Base-by-base conservation (phyloP, 164 flowering plant genomes). In the Macadamia integrifolia region DNA sequence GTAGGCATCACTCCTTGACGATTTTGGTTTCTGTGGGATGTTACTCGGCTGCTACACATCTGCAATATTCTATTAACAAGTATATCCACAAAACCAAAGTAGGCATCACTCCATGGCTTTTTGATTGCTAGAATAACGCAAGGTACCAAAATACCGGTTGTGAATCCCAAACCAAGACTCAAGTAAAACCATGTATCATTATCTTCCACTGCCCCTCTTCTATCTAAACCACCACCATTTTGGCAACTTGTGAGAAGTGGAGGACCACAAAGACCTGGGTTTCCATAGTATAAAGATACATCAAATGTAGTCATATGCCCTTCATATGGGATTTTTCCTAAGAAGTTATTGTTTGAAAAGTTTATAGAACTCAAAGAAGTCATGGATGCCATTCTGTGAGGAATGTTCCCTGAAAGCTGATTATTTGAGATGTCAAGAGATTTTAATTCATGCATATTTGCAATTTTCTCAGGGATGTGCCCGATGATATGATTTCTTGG, bases 371-470 rank as follows among this genome's bases (percentile, higher is more conserved):
- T 43, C 61, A 85, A 32, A 40, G 59, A 69, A 7, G 78, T 43
- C 46, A 87, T 14, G 40, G 76, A 60, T 0, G 79, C 50, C 68
- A 87, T 60, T 72, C 74, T 71, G 1, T 71, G 31, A 43, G 88
- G 91, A 31, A 83, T 83, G 14, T 23, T 62, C 9, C 88, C 88
- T 0, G 80, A 75, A 18, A 87, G 72, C 29, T 61, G 66, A 61
- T 85, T 85, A 13, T 55, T 68, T 17, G 91, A 83, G 9, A 87
- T 68, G 69, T 83, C 91, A 50, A 86, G 81, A 15, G 82, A 81
- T 28, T 49, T 42, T 43, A 86, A 31, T n/a, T 70, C 66, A 1
- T 10, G 58, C 71, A 84, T 14, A 11, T 55, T 58, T 44, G 76
- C 71, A 23, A 86, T 81, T 9, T 58, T 56, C 13, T 50, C 69